Percentiles rank a stretch among this genome's conserved stretches.
Evolutionary conservation across 306 rosid genomes (phyloP).

Genomic region (Mimosa bimucronata): DNA sequence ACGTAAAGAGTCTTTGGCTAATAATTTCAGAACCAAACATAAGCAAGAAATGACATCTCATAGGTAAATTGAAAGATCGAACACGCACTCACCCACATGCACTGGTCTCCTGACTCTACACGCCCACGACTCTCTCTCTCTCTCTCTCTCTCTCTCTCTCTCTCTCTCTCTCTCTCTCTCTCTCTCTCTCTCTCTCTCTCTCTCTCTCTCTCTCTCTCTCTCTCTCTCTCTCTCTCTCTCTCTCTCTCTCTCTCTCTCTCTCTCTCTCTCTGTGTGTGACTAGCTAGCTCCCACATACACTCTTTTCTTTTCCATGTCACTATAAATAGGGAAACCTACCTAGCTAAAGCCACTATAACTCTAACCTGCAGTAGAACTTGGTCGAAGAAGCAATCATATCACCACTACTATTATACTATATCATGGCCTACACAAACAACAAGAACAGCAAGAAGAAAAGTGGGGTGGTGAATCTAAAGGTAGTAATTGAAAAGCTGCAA

Average conservation of each 20-base stretch:
- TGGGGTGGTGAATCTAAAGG: slow-evolving; percentile 52
- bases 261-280: slow-evolving; percentile 33
- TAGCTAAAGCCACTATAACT: not conserved
- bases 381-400: not conserved
- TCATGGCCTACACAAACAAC: slow-evolving; percentile 44
- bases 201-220: slow-evolving; percentile 13
- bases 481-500: slow-evolving; percentile 56
- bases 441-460: slow-evolving; percentile 43
- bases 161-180: slow-evolving; percentile 28
- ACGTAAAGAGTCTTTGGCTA: not conserved
- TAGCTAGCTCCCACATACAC: no score
- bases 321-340: slow-evolving; percentile 27
- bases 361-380: not conserved
- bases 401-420: not conserved
- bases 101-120: slow-evolving; percentile 36
- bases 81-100: slow-evolving; percentile 52
- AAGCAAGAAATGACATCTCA: slow-evolving; percentile 55
- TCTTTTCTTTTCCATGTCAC: not conserved
- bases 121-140: slow-evolving; percentile 7
- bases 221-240: slow-evolving; percentile 30
- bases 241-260: slow-evolving; percentile 13
- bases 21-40: slow-evolving; percentile 36
- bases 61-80: slow-evolving; percentile 32
- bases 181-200: slow-evolving; percentile 27
- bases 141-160: slow-evolving; percentile 17